phyloP scores from a whole-genome alignment of 495 filamentous ascomycete genomes.

The Penicillium diatomitis region DNA sequence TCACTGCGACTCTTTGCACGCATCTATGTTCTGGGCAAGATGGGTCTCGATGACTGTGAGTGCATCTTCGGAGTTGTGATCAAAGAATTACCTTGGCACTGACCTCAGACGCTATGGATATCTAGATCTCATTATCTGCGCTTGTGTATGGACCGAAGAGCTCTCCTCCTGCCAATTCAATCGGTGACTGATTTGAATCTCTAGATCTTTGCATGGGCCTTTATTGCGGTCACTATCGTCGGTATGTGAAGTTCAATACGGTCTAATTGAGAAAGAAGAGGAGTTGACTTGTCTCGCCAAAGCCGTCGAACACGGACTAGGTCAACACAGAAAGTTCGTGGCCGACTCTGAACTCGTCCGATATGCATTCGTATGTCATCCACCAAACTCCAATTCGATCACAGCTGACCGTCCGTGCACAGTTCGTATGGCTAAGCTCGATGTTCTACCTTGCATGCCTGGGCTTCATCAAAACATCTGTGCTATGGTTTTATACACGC shows the following conservation, averaged over 20 bases:
- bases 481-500: conserved; percentile 32
- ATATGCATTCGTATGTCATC: conserved; percentile 22
- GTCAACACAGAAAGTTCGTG: conserved; percentile 18
- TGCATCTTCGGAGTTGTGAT: background rate
- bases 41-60: conserved; percentile 32
- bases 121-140: conserved; percentile 27
- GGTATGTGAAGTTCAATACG: conserved; percentile 12
- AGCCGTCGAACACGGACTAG: conserved; percentile 30
- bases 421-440: conserved; percentile 34
- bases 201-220: conserved; percentile 29
- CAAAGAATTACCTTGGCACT: too few relatives aligned
- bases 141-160: conserved; percentile 20
- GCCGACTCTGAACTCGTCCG: conserved; percentile 12
- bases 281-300: conserved; percentile 1
- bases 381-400: background rate
- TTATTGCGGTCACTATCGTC: conserved; percentile 24
- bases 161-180: background rate
- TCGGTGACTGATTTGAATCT: conserved; percentile 5
- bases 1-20: conserved; percentile 28
- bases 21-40: conserved; percentile 22
- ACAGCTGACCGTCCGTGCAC: background rate
- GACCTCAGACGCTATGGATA: too few relatives aligned
- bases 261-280: background rate
- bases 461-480: conserved; percentile 33
- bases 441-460: conserved; percentile 34